Evolutionary conservation across 768 basidiomycete species (phyloP).

Genomic region (Antrodiella citrinella): DNA sequence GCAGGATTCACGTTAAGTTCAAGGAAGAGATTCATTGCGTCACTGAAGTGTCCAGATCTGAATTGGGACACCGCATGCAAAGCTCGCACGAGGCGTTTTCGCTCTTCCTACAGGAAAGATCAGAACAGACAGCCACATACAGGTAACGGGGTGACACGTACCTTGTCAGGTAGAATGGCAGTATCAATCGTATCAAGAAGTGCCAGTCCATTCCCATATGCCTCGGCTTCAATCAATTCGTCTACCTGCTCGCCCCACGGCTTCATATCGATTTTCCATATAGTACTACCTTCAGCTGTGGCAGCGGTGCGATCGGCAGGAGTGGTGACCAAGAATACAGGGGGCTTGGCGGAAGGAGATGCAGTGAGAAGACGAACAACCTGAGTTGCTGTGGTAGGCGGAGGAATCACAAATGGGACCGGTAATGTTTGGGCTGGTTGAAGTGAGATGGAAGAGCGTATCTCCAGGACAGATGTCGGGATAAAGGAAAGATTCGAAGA

Average conservation of each 20-base stretch:
- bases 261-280: slow-evolving; percentile 71
- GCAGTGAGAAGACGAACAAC: slow-evolving; percentile 59
- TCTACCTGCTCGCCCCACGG: slow-evolving; percentile 80
- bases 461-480: slow-evolving; percentile 55
- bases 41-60: slow-evolving; percentile 55
- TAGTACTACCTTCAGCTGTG: slow-evolving; percentile 59
- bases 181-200: slow-evolving; percentile 66
- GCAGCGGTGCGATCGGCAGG: slow-evolving; percentile 65
- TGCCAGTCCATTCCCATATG: slow-evolving; percentile 74
- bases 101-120: slow-evolving; percentile 35
- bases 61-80: slow-evolving; percentile 79
- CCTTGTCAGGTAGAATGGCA: slow-evolving; percentile 55
- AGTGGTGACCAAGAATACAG: slow-evolving; percentile 58
- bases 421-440: slow-evolving; percentile 51
- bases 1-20: slow-evolving; percentile 89
- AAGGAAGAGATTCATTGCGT: slow-evolving; percentile 81
- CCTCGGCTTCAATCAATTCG: slow-evolving; percentile 61
- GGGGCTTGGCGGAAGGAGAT: slow-evolving; percentile 43
- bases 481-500: slow-evolving; percentile 31
- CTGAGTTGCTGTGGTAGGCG: slow-evolving; percentile 31
- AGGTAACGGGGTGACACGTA: slow-evolving; percentile 15
- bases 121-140: neutral
- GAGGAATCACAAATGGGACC: slow-evolving; percentile 41
- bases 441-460: slow-evolving; percentile 64
- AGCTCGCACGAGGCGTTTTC: slow-evolving; percentile 52